Evolutionary conservation across 2,329 filamentous ascomycete genomes (phyloP).

Genomic region (Aspergillus melleus): DNA sequence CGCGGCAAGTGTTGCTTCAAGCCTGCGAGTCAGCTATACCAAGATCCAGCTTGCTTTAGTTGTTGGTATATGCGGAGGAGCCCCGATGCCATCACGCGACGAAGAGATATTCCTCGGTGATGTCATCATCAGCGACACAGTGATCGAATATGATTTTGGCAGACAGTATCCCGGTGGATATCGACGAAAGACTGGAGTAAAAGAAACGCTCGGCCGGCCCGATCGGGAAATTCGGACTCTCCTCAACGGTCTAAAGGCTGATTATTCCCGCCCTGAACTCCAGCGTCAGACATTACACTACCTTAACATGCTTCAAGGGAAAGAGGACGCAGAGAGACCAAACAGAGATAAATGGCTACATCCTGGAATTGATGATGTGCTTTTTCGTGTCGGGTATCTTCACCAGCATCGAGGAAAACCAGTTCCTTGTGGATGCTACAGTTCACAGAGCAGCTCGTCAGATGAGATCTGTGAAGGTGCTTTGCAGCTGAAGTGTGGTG

Average conservation of each 20-base stretch:
- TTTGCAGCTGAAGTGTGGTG: background rate
- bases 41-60: slow-evolving; percentile 18
- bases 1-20: slow-evolving; percentile 9
- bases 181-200: slow-evolving; percentile 10
- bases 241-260: background rate
- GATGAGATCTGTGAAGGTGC: background rate
- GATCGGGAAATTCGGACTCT: slow-evolving; percentile 9
- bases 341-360: background rate
- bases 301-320: slow-evolving; percentile 1
- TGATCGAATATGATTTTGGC: slow-evolving; percentile 27
- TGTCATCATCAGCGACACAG: slow-evolving; percentile 24
- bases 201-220: background rate
- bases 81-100: slow-evolving; percentile 3
- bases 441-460: slow-evolving; percentile 6
- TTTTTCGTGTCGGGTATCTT: slow-evolving; percentile 6
- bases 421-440: background rate
- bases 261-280: background rate
- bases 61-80: slow-evolving; percentile 21
- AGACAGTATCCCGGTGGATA: slow-evolving; percentile 11
- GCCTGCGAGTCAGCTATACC: slow-evolving; percentile 1
- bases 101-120: slow-evolving; percentile 24
- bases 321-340: background rate
- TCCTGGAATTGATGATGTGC: slow-evolving; percentile 5
- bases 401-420: slow-evolving; percentile 10
- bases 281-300: background rate